Base-by-base conservation (phyloP, 2,329 filamentous ascomycete genomes). In the Rhynchosporium agropyri region DNA sequence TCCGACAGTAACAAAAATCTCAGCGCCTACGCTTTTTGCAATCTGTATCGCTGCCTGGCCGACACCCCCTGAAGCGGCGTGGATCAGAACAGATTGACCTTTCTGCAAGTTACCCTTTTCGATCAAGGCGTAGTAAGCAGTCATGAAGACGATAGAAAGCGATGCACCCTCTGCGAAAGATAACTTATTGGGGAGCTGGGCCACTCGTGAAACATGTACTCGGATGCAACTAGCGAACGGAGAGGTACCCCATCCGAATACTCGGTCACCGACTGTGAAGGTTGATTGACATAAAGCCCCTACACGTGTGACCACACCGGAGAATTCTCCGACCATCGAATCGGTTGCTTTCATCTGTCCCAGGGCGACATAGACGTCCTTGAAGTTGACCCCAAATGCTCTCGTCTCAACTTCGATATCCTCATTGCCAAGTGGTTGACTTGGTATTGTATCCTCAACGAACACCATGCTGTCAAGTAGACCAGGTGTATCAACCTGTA, bases 1-100 rank as follows among this genome's bases (percentile, higher is more conserved):
- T 0, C 67, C 54, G 4, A 80, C 76, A 0, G 78, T 82, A 2
- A 74, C 75, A 60, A 79, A 80, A 3, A 84, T 67, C 3, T 76
- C 64, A 36, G 73, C 74, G 1, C 71, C 71, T 2, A 74, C 40
- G 53, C 66, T 67, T 42, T 76, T 73, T 0, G 73, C 73, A 0
- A 77, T 38, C 2, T 64, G 60, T n/a, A 77, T 71, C 5, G 66
- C 61, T 20, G 63, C 62, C 56, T 65, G 61, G 31, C 68, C 68
- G 4, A 66, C 42, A 4, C 59, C 63, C 3, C 65, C 62, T n/a
- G 60, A 33, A 15, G 50, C 65, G 4, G 56, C 33, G 28, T 67
- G 66, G n/a, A 69, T 68, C 33, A 69, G 36, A 12, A 69, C 58
- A 12, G 63, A 45, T 38, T 69, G 60, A 12, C 76, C 77, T 3